Evolutionary conservation across 2,329 filamentous ascomycete species (phyloP), one percentile per base, ranked within the genome.

Genomic region (Pseudonectria buxi): DNA sequence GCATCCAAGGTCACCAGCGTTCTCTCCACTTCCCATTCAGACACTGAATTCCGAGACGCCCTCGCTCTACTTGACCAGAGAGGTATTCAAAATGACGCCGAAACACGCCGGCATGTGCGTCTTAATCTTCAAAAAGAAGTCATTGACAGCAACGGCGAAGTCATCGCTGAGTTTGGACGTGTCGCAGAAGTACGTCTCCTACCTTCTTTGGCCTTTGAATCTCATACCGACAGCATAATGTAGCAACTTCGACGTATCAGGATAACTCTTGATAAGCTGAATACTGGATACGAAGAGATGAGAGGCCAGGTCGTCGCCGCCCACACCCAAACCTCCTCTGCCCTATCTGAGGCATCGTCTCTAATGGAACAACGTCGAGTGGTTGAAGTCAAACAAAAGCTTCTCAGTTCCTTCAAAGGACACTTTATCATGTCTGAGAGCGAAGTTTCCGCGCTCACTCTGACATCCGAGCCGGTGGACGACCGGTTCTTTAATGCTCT

Each of bases 171-270:
- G 56, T 96, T 96, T 62, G 86, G 88, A 25, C 74, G 80, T 36
- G 87, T 98, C 45, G 86, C 89, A 22, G 86, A 94, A 72, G 86
- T 90, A 61, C 56, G 72, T 56, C 38, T 29, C 11, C n/a, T 30
- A 14, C n/a, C 26, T 25, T 9, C 18, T 22, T 9, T 22, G 9
- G 18, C 18, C 36, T 15, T 26, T 13, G n/a, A 9, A 14, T 28
- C 32, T 29, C 16, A 24, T 47, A 28, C 50, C 40, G 46, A 53
- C 58, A 63, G 43, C 63, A 28, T 33, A 28, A 28, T 37, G 39
- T 53, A 94, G 81, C 90, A 95, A 87, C 68, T 96, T 33, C 79
- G 79, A 52, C 81, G 84, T 6, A 92, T 96, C 46, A 88, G 88
- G 14, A 67, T 70, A 14, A 87, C 85, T 4, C 82, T 98, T 38